Base-by-base conservation (phyloP, 768 basidiomycete species). In the Xerocomellus amylosporus region DNA sequence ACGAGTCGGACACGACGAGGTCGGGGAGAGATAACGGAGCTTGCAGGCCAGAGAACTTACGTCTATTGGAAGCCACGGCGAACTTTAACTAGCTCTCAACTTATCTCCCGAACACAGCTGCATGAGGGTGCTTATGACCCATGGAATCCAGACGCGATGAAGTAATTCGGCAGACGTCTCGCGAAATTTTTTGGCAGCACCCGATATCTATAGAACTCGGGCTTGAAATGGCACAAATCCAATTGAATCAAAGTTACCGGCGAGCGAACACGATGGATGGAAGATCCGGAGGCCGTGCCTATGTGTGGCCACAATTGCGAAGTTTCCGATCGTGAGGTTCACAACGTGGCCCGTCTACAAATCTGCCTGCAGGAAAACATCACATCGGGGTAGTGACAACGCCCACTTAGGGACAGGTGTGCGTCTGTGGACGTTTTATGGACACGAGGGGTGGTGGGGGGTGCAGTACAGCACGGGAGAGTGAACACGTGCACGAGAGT, bases 351-450 rank as follows among this genome's bases (percentile, higher is more conserved):
- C n/a, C n/a, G n/a, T 50, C 58, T 59, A 57, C 55, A 56, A 64
- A 65, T 55, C 48, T 64, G 62, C 64, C 56, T 65, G 64, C 65
- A 64, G 65, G 64, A 54, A 22, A 53, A 46, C 26, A 49, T 34
- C 28, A 30, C 8, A n/a, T 43, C 14, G 49, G 47, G 44, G 55
- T 54, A 47, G 52, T 54, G 49, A 37, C 44, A 34, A 56, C 31
- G 40, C 54, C 38, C 51, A 26, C n/a, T 51, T 54, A 60, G 61
- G 61, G 57, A 63, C 53, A 36, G 40, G 55, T 37, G 50, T 44
- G 46, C 28, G 41, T 39, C 13, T 33, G 51, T 49, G 44, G 52
- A 31, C 33, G 46, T 45, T 46, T 37, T 26, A 31, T 37, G 30
- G 45, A 56, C 62, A 66, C 52, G 65, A 63, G 63, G 51, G 56